Evolutionary conservation across 2,329 filamentous ascomycete genomes (phyloP).

Genomic region (Huntiella bhutanensis): DNA sequence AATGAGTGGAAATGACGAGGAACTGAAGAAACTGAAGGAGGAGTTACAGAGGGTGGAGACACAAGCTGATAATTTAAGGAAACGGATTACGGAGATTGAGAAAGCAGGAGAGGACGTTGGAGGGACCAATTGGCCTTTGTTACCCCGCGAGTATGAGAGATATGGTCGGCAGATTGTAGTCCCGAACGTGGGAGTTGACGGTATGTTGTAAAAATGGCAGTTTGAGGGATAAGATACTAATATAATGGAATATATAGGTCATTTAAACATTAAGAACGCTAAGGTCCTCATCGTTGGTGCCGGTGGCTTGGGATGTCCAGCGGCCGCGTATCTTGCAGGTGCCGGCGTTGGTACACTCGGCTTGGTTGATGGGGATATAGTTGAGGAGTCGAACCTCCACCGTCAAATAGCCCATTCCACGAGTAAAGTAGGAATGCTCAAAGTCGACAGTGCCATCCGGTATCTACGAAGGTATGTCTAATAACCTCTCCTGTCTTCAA

Average conservation of each 20-base stretch:
- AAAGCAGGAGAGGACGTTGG: neutral
- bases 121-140: slow-evolving; percentile 48
- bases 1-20: neutral
- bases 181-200: slow-evolving; percentile 57
- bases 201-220: slow-evolving; percentile 20
- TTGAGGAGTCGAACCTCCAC: slow-evolving; percentile 82
- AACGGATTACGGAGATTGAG: neutral
- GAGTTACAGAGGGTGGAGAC: too few species aligned
- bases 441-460: slow-evolving; percentile 58
- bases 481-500: neutral
- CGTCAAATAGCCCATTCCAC: slow-evolving; percentile 72
- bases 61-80: neutral
- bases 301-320: slow-evolving; percentile 80
- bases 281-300: slow-evolving; percentile 68
- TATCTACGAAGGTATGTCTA: slow-evolving; percentile 33
- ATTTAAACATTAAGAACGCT: slow-evolving; percentile 51
- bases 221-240: neutral
- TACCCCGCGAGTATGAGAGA: slow-evolving; percentile 55
- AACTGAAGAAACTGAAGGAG: neutral
- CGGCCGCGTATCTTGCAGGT: slow-evolving; percentile 79
- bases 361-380: slow-evolving; percentile 69
- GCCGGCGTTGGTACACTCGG: slow-evolving; percentile 73
- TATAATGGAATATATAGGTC: slow-evolving; percentile 31
- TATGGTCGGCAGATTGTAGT: slow-evolving; percentile 88
- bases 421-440: slow-evolving; percentile 49